Base-by-base conservation (phyloP, 2,329 filamentous ascomycete genomes). In the Talaromyces verruculosus region DNA sequence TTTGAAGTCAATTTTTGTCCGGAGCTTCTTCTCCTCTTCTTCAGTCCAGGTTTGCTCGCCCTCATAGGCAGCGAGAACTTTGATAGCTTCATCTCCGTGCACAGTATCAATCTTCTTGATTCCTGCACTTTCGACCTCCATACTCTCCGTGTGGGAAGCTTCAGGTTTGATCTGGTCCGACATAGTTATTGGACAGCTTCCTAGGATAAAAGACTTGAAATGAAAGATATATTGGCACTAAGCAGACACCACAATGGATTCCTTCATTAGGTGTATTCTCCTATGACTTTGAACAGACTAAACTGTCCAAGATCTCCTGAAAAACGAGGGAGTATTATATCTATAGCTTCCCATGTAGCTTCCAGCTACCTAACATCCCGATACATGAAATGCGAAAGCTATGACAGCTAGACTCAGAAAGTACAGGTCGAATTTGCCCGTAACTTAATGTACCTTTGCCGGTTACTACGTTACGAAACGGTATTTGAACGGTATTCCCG, bases 1-100 rank as follows among this genome's bases (percentile, higher is more conserved):
- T 37, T 28, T 49, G 22, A 30, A 25, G 19, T 62, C 60, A 15
- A 62, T 62, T 22, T 53, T 62, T 4, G 13, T n/a, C 2, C 22
- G 43, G 10, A 62, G 45, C 30, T 51, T 62, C 11, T 37, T 49
- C 60, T 62, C 60, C 19, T 62, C 60, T 7, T 62, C 43, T 51
- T 45, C 15, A 3, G 43, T 39, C 60, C 60, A 62, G 10, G 43
- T 47, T 47, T 47, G 57, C n/a, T 60, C 57, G 22, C 57, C 57
- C 33, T 39, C 37, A 33, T 60, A 60, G 22, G 57, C 22, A 17
- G 57, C 57, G 57, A 60, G 37, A 17, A 60, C 57, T 39, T 28
- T 60, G 10, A 60, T 28, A 10, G 57, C 57, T 35, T 60, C 57
- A 43, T 60, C 57, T 37, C 33, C 57, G 22, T 60, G 57, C 10